These are phyloP conservation scores for Boletus reticulatus DNA, from an alignment of 768 basidiomycete genomes.

Conservation along the genomic window DNA sequence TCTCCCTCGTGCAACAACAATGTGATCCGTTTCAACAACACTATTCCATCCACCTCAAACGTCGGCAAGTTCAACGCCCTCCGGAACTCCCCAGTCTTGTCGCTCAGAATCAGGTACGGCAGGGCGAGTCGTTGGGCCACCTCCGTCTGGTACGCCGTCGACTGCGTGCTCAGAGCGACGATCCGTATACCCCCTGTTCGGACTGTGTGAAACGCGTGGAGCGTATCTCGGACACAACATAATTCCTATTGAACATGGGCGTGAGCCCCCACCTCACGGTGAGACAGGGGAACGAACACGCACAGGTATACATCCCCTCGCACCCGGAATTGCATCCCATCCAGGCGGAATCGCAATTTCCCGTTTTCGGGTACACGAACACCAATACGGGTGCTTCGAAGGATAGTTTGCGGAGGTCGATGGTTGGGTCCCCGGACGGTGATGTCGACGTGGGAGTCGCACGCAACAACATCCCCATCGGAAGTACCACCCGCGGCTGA, in stretches of 20 bases:
- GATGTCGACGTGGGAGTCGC: conserved; percentile 1
- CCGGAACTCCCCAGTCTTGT: conserved; percentile 9
- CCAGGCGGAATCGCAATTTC: conserved; percentile 9
- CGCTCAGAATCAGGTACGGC: conserved; percentile 23
- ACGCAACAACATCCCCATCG: background rate
- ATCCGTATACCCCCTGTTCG: conserved; percentile 1
- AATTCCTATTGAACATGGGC: conserved; percentile 15
- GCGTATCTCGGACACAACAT: conserved; percentile 14
- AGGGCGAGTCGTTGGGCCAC: conserved; percentile 13
- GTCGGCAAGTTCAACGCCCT: conserved; percentile 14
- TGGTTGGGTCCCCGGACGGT: background rate
- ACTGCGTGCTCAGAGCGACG: conserved; percentile 20
- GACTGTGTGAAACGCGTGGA: conserved; percentile 1
- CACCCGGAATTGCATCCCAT: conserved; percentile 25
- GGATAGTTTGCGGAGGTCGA: conserved; percentile 15
- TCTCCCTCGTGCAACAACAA: conserved; percentile 11
- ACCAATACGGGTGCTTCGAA: conserved; percentile 19
- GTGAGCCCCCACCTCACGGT: too few species aligned
- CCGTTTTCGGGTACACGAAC: conserved; percentile 23
- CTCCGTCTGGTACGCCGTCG: conserved; percentile 16
- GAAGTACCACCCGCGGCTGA: background rate
- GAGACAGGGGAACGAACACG: background rate
- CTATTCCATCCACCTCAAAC: conserved; percentile 15
- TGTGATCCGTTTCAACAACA: conserved; percentile 21
- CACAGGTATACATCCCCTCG: conserved; percentile 24